A percentile compares a stretch with the other conserved stretches of the same genome.
phyloP scores from a whole-genome alignment of 2,329 filamentous ascomycete genomes.

The Fusarium sp. region DNA sequence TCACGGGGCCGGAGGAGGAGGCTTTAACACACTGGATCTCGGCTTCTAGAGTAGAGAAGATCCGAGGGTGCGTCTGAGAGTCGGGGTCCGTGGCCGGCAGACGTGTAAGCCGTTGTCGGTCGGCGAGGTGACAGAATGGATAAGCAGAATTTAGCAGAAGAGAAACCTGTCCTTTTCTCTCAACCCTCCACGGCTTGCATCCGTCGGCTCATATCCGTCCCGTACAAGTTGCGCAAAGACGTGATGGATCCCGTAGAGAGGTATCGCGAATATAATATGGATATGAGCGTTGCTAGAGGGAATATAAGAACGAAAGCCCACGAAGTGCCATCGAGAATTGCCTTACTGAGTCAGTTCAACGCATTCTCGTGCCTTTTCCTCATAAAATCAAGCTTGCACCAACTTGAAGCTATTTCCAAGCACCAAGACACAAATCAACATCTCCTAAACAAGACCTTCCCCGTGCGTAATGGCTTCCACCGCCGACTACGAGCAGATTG shows the following conservation, averaged over 20 bases:
- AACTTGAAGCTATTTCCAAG: not conserved
- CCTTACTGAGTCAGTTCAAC: not conserved
- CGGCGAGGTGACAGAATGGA: not conserved
- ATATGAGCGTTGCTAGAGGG: not conserved
- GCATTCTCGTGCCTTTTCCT: not conserved
- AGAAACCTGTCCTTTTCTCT: not conserved
- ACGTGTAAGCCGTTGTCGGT: not conserved
- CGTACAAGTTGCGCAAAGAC: not conserved
- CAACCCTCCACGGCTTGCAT: not conserved
- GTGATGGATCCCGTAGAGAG: not conserved
- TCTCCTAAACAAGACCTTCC: not conserved
- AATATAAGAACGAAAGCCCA: constrained; percentile 1
- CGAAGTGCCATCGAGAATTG: not conserved
- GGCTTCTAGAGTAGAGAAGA: not conserved
- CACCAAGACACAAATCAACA: not conserved
- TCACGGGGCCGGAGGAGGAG: not conserved
- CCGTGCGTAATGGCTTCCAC: not conserved
- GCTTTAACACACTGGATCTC: not conserved
- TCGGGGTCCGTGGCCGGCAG: not conserved
- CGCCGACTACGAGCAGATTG: constrained; percentile 18
- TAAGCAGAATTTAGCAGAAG: not conserved
- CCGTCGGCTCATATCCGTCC: not conserved
- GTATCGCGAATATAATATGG: not conserved
- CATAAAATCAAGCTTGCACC: not conserved
- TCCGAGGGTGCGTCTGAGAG: not conserved